Percentiles rank a stretch among this genome's conserved stretches.
phyloP scores from a whole-genome alignment of 148 eudicot species.

The Pharnaceum exiguum region DNA sequence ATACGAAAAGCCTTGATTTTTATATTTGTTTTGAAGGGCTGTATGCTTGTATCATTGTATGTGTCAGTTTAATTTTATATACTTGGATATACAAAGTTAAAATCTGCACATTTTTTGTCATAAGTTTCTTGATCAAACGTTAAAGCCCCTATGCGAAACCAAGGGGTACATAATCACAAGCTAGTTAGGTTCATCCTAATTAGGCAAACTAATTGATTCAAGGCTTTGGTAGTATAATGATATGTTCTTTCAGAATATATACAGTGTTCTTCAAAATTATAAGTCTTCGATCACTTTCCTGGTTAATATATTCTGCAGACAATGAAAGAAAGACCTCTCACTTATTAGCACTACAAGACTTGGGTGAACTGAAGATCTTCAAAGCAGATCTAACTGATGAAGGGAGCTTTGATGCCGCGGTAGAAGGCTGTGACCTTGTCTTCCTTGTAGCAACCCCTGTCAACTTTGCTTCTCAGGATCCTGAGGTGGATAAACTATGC shows the following conservation, averaged over 20 bases:
- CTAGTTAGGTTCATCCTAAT: too few relatives aligned
- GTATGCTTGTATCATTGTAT: too few relatives aligned
- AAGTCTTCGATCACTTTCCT: background rate
- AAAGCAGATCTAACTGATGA: slow-evolving; percentile 54
- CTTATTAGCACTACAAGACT: slow-evolving; percentile 29
- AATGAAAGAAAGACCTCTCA: slow-evolving; percentile 47
- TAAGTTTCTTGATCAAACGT: too few relatives aligned
- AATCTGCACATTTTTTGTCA: too few relatives aligned
- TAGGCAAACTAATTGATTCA: too few relatives aligned
- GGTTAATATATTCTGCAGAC: slow-evolving; percentile 28
- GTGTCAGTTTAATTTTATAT: too few relatives aligned
- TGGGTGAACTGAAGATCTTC: slow-evolving; percentile 45
- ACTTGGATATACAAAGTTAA: too few relatives aligned
- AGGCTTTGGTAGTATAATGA: too few relatives aligned
- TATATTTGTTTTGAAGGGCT: too few relatives aligned
- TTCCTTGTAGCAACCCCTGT: slow-evolving; percentile 70
- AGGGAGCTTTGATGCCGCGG: slow-evolving; percentile 51
- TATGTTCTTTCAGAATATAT: background rate
- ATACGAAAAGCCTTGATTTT: too few relatives aligned
- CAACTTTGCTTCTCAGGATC: slow-evolving; percentile 60
- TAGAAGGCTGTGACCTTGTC: slow-evolving; percentile 48
- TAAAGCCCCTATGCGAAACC: too few relatives aligned
- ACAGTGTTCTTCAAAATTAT: background rate
- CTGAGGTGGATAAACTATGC: slow-evolving; percentile 37
- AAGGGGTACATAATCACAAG: too few relatives aligned